Evolutionary conservation across 345 rosid genomes (phyloP).

Genomic region (Clarkia xantiana): DNA sequence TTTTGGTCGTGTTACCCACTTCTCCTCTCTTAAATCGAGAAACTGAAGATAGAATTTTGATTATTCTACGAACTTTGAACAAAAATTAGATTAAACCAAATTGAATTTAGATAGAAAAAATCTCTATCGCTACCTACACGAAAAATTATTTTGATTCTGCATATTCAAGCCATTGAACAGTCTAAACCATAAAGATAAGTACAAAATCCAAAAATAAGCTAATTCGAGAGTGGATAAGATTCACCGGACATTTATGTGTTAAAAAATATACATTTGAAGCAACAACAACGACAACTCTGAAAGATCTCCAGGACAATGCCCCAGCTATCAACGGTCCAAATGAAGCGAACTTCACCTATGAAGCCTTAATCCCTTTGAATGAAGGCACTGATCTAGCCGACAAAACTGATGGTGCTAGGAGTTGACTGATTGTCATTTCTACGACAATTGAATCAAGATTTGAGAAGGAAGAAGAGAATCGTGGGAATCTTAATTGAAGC

Average conservation of each 20-base stretch:
- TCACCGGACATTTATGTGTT: no score
- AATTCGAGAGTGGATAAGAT: neutral
- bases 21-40: no score
- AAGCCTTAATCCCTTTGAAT: constrained; percentile 49
- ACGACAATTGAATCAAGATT: neutral
- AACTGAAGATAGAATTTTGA: no score
- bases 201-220: neutral
- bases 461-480: neutral
- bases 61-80: no score
- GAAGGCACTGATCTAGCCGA: constrained; percentile 40
- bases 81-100: no score
- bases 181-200: neutral
- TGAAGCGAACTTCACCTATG: constrained; percentile 37
- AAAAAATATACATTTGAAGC: constrained; percentile 66
- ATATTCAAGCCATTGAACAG: no score
- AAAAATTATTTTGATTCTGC: no score
- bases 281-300: constrained; percentile 57
- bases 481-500: no score
- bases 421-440: constrained; percentile 56
- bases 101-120: no score
- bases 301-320: constrained; percentile 21
- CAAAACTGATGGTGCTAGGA: constrained; percentile 44
- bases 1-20: no score
- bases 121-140: no score
- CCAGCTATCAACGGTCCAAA: constrained; percentile 24